Evolutionary conservation across 78 protist genomes (phyloP).

Genomic region (Dictyostelium citrinum): DNA sequence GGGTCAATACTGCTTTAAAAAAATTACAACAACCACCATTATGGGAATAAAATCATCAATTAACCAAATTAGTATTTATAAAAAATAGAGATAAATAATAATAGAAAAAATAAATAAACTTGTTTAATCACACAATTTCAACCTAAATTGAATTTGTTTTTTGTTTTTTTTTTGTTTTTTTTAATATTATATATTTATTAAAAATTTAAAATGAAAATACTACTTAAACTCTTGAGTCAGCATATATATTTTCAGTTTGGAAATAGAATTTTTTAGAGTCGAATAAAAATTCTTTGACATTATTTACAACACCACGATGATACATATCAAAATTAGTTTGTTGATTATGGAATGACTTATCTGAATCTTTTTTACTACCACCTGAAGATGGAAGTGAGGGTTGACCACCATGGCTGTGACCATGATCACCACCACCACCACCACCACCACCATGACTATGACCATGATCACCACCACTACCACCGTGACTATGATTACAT

Average conservation of each 20-base stretch:
- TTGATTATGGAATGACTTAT: not conserved
- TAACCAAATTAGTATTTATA: not conserved
- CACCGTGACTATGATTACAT: not conserved
- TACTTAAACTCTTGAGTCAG: not conserved
- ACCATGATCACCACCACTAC: constrained; percentile 4
- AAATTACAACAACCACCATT: constrained; percentile 1
- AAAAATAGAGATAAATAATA: not conserved
- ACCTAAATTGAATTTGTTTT: no score
- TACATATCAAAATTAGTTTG: not conserved
- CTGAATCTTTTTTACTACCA: not conserved
- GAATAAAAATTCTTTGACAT: constrained; percentile 56
- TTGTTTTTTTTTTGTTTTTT: no score
- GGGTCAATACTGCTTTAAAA: not conserved
- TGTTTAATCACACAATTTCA: no score
- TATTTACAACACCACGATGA: constrained; percentile 34
- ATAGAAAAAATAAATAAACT: not conserved
- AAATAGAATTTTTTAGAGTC: constrained; percentile 14
- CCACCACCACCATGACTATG: not conserved
- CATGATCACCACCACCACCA: not conserved
- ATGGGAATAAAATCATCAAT: not conserved
- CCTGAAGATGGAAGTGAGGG: not conserved
- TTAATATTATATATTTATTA: no score
- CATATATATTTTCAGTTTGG: not conserved
- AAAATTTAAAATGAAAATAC: not conserved
- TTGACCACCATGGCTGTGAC: not conserved